Evolutionary conservation across 192 early-diverging fungal species (phyloP).

Genomic region (Backusella circina): DNA sequence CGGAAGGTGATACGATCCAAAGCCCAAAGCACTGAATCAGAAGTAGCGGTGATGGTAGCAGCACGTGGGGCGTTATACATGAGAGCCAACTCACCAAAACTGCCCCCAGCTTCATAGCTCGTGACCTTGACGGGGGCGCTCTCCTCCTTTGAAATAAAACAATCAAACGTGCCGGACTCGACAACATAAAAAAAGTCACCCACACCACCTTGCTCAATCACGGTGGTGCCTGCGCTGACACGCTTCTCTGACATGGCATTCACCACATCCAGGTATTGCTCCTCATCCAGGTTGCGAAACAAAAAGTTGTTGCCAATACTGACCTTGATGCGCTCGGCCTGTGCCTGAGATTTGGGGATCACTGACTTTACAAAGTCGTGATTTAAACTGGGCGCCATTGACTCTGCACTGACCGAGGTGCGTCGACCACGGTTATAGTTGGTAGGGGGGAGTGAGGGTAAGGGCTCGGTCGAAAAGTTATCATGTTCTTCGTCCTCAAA

Average conservation of each 20-base stretch:
- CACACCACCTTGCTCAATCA: constrained; percentile 93
- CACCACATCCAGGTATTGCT: constrained; percentile 91
- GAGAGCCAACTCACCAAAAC: constrained; percentile 97
- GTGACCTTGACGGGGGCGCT: constrained; percentile 70
- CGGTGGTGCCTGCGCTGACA: constrained; percentile 62
- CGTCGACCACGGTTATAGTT: constrained; percentile 85
- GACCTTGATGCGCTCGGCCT: constrained; percentile 75
- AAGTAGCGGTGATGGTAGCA: constrained; percentile 85
- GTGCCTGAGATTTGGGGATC: constrained; percentile 86
- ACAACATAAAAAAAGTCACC: constrained; percentile 99
- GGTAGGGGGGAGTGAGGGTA: constrained; percentile 35
- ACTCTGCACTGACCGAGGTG: constrained; percentile 94
- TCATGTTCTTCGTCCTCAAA: constrained; percentile 65
- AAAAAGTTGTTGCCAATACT: constrained; percentile 89
- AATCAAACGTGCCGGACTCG: constrained; percentile 88
- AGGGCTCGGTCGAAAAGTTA: constrained; percentile 43
- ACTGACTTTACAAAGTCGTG: constrained; percentile 81
- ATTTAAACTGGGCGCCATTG: constrained; percentile 86
- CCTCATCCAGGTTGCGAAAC: constrained; percentile 94
- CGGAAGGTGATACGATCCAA: constrained; percentile 97
- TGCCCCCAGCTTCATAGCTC: constrained; percentile 78
- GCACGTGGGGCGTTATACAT: constrained; percentile 99
- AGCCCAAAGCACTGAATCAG: constrained; percentile 90
- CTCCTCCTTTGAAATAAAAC: constrained; percentile 74
- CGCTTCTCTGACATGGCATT: constrained; percentile 96